A percentile compares a stretch with the other conserved stretches of the same genome.
These are phyloP conservation scores for Metahyphopichia silvanorum DNA, from an alignment of 805 yeast species.

Conservation along the genomic window DNA sequence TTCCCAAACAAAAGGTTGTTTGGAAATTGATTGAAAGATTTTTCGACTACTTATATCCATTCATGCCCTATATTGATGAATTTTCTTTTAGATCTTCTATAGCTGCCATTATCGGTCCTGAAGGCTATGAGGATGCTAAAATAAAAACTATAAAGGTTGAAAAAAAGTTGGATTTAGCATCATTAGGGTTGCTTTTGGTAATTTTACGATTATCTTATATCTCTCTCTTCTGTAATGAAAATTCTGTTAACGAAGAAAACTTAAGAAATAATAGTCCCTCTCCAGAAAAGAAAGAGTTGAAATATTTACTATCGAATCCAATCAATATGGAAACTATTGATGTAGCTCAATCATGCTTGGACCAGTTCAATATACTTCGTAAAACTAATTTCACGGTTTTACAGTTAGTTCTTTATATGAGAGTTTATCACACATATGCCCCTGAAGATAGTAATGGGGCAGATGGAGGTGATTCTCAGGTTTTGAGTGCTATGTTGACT, in stretches of 20 bases:
- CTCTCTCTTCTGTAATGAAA: slow-evolving; percentile 32
- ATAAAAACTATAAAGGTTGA: slow-evolving; percentile 26
- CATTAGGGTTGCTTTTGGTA: slow-evolving; percentile 37
- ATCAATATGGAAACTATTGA: slow-evolving; percentile 42
- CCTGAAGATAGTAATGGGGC: slow-evolving; percentile 43
- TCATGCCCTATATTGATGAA: slow-evolving; percentile 46
- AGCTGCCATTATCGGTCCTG: slow-evolving; percentile 30
- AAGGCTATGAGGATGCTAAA: slow-evolving; percentile 19
- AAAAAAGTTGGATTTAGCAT: slow-evolving; percentile 38
- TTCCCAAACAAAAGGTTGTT: slow-evolving; percentile 37
- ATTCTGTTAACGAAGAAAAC: slow-evolving; percentile 23
- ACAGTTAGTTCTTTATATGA: slow-evolving; percentile 26
- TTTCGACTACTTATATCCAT: slow-evolving; percentile 44
- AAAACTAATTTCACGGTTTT: slow-evolving; percentile 26
- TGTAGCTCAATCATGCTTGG: slow-evolving; percentile 53
- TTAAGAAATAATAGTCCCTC: slow-evolving; percentile 19
- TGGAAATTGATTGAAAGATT: slow-evolving; percentile 42
- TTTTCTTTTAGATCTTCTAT: slow-evolving; percentile 27
- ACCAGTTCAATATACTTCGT: slow-evolving; percentile 50
- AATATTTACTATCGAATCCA: slow-evolving; percentile 44
- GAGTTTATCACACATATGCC: slow-evolving; percentile 31
- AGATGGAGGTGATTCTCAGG: slow-evolving; percentile 36
- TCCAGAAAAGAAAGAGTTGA: slow-evolving; percentile 20
- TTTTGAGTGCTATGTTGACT: slow-evolving; percentile 22
- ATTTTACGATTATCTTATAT: slow-evolving; percentile 41